Evolutionary conservation across 192 early-diverging fungal species (phyloP).

Genomic region (Coemansia sp.): DNA sequence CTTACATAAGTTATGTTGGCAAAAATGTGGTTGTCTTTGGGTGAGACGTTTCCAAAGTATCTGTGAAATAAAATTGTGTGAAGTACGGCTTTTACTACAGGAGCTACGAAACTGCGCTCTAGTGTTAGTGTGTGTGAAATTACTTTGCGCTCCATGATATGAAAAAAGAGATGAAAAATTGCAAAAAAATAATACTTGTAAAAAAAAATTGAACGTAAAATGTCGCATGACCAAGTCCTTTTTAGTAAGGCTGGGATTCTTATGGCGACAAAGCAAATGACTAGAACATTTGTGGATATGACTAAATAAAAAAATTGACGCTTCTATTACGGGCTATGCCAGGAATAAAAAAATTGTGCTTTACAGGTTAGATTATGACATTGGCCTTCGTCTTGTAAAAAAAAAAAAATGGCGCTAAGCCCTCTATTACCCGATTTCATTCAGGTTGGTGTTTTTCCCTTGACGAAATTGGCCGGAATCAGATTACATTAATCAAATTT

Average conservation of each 20-base stretch:
- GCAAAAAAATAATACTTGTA: background rate
- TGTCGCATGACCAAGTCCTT: background rate
- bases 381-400: too few relatives aligned
- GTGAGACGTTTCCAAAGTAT: slow-evolving; percentile 50
- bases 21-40: slow-evolving; percentile 24
- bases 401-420: too few relatives aligned
- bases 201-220: background rate
- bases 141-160: slow-evolving; percentile 28
- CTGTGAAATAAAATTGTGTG: slow-evolving; percentile 52
- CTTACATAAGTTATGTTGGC: slow-evolving; percentile 31
- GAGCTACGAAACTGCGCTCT: slow-evolving; percentile 32
- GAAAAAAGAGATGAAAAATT: background rate
- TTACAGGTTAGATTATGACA: too few relatives aligned
- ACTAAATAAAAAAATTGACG: background rate
- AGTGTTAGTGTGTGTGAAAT: slow-evolving; percentile 29
- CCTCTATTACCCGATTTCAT: too few relatives aligned
- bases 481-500: too few relatives aligned
- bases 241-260: background rate
- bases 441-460: too few relatives aligned
- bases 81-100: slow-evolving; percentile 32
- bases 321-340: background rate
- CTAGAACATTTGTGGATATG: background rate
- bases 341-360: background rate
- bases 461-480: too few relatives aligned
- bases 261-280: slow-evolving; percentile 1